Evolutionary conservation across 2,329 filamentous ascomycete genomes (phyloP), one percentile per base, ranked within the genome.

Genomic region (Microcera coccophila): DNA sequence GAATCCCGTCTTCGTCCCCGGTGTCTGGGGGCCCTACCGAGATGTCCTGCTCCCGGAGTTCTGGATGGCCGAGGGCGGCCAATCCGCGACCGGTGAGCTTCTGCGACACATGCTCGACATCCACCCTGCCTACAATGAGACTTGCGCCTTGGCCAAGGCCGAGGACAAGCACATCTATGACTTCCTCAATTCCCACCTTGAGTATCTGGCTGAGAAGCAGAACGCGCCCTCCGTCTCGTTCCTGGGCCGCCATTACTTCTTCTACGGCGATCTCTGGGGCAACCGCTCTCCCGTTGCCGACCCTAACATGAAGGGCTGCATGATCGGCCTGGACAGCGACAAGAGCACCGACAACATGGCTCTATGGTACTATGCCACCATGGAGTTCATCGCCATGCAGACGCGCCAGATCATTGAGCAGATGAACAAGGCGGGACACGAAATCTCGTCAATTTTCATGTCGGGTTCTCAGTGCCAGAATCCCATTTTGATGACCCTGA

Each of bases 311-410:
- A 86, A 85, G 53, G 93, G 93, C 19, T 82, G 87, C 5, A 80
- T 95, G 50, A 83, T 96, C 49, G 93, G 93, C 15, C 73, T 98
- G 45, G 87, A 84, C 61, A 87, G 81, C 55, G 91, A 97, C 70
- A 90, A 87, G 66, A 87, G 82, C 56, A 78, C 93, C 37, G 88
- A 95, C 61, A 85, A 88, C 39, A 80, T 98, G 39, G 90, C 91
- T 1, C 72, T 96, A 17, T 84, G 90, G 70, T 98, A 98, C 72
- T 97, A 96, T 62, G 88, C 82, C 18, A 94, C 91, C 3, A 89
- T 98, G 81, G 93, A 98, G 70, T 97, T 97, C 68, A 97, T 98
- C 58, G 90, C 93, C 21, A 79, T 97, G 65, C 93, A 98, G 68
- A 98, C 93, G 1, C 84, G 87, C 45, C 93, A 98, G 67, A 98